phyloP scores from a whole-genome alignment of 1,284 basidiomycete genomes.

The Chiua sp. region DNA sequence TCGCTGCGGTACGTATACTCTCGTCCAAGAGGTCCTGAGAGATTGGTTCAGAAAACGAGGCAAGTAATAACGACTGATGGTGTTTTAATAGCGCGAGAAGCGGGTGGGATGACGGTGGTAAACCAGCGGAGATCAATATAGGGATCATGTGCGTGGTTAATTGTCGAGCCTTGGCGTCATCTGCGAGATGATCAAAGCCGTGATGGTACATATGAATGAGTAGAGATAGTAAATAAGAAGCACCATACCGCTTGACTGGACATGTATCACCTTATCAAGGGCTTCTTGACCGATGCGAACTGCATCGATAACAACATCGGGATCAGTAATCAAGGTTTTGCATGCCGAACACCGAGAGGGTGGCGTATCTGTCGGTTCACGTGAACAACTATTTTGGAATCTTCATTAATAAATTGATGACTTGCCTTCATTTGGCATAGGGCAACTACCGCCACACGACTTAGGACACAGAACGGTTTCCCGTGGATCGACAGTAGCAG shows the following conservation, averaged over 20 bases:
- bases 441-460: constrained; percentile 64
- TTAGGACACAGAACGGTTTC: constrained; percentile 72
- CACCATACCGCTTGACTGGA: constrained; percentile 60
- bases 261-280: constrained; percentile 67
- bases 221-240: background rate
- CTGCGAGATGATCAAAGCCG: constrained; percentile 38
- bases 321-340: constrained; percentile 50
- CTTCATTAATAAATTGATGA: constrained; percentile 15
- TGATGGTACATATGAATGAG: background rate
- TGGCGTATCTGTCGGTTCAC: constrained; percentile 44
- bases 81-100: constrained; percentile 76
- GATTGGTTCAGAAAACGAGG: constrained; percentile 44
- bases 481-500: constrained; percentile 59
- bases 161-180: constrained; percentile 58
- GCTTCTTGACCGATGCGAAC: constrained; percentile 70
- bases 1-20: constrained; percentile 61
- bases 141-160: constrained; percentile 72
- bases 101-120: constrained; percentile 73
- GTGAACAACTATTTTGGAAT: constrained; percentile 1
- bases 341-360: constrained; percentile 66
- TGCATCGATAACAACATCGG: constrained; percentile 62
- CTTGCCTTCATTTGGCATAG: constrained; percentile 61
- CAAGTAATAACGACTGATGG: constrained; percentile 68
- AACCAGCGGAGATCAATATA: constrained; percentile 57
- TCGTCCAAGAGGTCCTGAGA: constrained; percentile 66